Conservation (phyloP, 805 yeast genomes). For the Metschnikowia amazonensis region DNA sequence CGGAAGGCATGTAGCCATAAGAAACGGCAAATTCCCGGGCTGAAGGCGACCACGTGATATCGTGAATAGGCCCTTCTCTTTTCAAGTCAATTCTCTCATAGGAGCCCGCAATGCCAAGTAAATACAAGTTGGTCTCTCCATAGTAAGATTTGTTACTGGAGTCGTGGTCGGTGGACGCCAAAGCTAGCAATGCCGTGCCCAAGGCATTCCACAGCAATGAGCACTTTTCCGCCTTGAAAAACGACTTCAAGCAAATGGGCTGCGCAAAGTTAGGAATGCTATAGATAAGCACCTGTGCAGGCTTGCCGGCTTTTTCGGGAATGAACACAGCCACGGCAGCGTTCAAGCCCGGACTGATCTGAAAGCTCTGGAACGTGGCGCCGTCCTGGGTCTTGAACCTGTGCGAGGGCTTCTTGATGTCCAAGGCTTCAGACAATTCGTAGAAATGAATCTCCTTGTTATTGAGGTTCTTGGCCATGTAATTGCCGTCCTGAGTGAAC, state of each 20-base stretch:
- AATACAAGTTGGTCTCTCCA: constrained; percentile 90
- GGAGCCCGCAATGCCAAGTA: constrained; percentile 88
- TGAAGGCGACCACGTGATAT: constrained; percentile 94
- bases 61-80: constrained; percentile 96
- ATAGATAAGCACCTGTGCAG: constrained; percentile 83
- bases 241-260: constrained; percentile 80
- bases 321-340: constrained; percentile 88
- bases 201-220: constrained; percentile 88
- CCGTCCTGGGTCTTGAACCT: constrained; percentile 49
- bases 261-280: constrained; percentile 70
- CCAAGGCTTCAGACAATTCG: constrained; percentile 39
- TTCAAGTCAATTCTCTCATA: constrained; percentile 85
- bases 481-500: constrained; percentile 75
- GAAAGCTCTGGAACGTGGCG: constrained; percentile 52
- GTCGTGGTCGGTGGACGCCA: constrained; percentile 95
- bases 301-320: constrained; percentile 83
- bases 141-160: constrained; percentile 90
- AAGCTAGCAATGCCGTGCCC: constrained; percentile 90
- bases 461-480: constrained; percentile 56
- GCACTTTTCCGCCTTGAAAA: constrained; percentile 95
- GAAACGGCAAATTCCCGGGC: constrained; percentile 96
- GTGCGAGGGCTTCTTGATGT: constrained; percentile 50
- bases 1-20: constrained; percentile 97
- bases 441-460: constrained; percentile 66
- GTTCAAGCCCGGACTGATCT: constrained; percentile 80